Percentiles rank a stretch among this genome's conserved stretches.
Conservation (phyloP, 192 early-diverging fungal genomes). For the Coemansia sp. region DNA sequence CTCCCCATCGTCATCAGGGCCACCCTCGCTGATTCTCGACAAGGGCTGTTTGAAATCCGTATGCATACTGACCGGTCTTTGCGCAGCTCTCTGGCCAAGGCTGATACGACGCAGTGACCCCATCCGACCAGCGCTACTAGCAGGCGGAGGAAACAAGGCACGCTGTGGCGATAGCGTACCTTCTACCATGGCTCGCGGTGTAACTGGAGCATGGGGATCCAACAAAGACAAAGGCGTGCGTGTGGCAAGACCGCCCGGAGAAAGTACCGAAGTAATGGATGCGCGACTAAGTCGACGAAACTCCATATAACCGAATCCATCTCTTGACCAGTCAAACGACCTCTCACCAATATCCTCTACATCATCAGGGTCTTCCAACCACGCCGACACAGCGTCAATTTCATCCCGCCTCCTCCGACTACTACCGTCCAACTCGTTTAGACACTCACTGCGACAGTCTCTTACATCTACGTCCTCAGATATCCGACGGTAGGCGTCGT, state of each 20-base stretch:
- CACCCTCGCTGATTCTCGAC: constrained; percentile 14
- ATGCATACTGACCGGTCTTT: not conserved
- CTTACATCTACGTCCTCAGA: constrained; percentile 25
- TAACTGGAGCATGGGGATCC: not conserved
- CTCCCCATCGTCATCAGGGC: constrained; percentile 22
- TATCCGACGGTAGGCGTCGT: constrained; percentile 18
- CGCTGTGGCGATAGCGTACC: constrained; percentile 1
- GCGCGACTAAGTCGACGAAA: constrained; percentile 41
- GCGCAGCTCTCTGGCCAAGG: not conserved
- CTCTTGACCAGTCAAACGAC: constrained; percentile 50
- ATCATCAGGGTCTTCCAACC: constrained; percentile 34
- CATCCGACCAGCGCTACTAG: not conserved
- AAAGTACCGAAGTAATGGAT: constrained; percentile 22
- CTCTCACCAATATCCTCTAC: constrained; percentile 17
- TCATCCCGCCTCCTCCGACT: constrained; percentile 16
- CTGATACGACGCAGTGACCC: constrained; percentile 11
- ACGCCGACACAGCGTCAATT: constrained; percentile 19
- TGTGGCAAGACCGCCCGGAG: constrained; percentile 12
- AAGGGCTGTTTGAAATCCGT: constrained; percentile 13
- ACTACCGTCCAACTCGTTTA: constrained; percentile 28
- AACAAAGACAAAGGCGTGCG: not conserved
- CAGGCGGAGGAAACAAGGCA: not conserved
- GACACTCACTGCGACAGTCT: constrained; percentile 39
- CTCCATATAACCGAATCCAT: constrained; percentile 57
- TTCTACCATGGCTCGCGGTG: not conserved